Evolutionary conservation across 2,329 filamentous ascomycete species (phyloP), one percentile per base, ranked within the genome.

Genomic region (Raffaelea albimanens): DNA sequence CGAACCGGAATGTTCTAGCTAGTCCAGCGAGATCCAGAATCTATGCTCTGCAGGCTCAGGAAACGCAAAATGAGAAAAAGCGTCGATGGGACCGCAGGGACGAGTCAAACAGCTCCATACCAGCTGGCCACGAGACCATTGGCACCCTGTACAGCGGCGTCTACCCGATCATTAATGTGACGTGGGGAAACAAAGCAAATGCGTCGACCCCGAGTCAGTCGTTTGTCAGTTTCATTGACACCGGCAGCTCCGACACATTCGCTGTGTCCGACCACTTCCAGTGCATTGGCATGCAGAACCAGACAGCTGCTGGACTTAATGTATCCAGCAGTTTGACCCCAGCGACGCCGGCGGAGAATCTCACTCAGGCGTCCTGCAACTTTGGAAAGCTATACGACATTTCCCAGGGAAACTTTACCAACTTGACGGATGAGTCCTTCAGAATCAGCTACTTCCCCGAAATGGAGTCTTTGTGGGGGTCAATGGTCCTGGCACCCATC

Each of bases 381-480:
- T 56, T 56, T n/a, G 55, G 55, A 7, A 31, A 43, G 14, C 31
- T 54, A 11, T 54, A 52, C 45, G 47, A 55, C 41, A 13, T 50
- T n/a, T n/a, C 9, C 38, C 47, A 59, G 0, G 56, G 58, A 7
- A 64, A 63, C 13, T 70, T 67, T 36, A 52, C 58, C 2, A 56
- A 58, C 4, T 59, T 73, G 13, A 51, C 64, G 2, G 54, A 67
- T 43, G 54, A 67, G 47, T 64, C 65, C 36, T 71, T 72, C 56
- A 62, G 65, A 43, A 65, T 70, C 42, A 58, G 56, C 19, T 74
- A 75, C 55, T 65, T 64, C 1, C 66, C 68, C 52, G 67, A 67
- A 18, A 65, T 68, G 19, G 46, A 48, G 40, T 64, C 62, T 11
- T 52, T 69, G n/a, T 63, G 52, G 1, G 70, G 67, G 16, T 56